phyloP scores from a whole-genome alignment of 371 early-diverging fungal species.

The Apophysomyces trapeziformis region DNA sequence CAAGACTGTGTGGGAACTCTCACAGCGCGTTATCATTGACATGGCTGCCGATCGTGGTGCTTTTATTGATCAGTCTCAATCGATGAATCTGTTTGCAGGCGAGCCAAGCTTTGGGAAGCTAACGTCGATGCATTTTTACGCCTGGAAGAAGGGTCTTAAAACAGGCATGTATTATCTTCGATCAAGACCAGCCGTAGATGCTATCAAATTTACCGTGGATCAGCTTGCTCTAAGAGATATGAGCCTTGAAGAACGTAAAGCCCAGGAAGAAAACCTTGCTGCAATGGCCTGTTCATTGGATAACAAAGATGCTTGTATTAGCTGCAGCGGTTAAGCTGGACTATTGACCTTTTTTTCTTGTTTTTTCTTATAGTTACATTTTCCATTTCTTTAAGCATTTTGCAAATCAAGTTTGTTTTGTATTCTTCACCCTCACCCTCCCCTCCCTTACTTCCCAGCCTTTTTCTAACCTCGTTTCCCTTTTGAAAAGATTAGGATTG shows the following conservation, averaged over 20 bases:
- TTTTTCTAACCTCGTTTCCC: background rate
- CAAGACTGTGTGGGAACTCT: constrained; percentile 99
- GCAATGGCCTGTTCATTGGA: constrained; percentile 86
- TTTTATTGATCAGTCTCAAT: constrained; percentile 99
- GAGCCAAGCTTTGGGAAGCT: constrained; percentile 92
- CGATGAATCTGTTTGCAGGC: constrained; percentile 97
- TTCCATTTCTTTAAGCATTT: constrained; percentile 1
- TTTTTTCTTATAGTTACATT: constrained; percentile 4
- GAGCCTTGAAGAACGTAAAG: constrained; percentile 25
- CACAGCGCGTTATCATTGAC: constrained; percentile 87
- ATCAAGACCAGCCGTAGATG: constrained; percentile 96
- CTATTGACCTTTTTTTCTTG: constrained; percentile 10
- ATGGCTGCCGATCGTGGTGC: constrained; percentile 96
- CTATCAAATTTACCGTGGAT: constrained; percentile 93
- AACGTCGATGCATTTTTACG: constrained; percentile 99
- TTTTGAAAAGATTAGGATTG: background rate
- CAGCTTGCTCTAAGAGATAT: constrained; percentile 58
- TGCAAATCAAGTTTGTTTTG: background rate
- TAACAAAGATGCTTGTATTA: constrained; percentile 90
- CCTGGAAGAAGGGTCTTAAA: constrained; percentile 98
- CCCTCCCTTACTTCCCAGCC: background rate
- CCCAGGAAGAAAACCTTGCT: constrained; percentile 47
- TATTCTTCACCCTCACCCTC: background rate
- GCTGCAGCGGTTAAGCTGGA: constrained; percentile 79
- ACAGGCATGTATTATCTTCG: constrained; percentile 99